Evolutionary conservation across 768 basidiomycete species (phyloP).

Genomic region (Kwoniella botswanensis): DNA sequence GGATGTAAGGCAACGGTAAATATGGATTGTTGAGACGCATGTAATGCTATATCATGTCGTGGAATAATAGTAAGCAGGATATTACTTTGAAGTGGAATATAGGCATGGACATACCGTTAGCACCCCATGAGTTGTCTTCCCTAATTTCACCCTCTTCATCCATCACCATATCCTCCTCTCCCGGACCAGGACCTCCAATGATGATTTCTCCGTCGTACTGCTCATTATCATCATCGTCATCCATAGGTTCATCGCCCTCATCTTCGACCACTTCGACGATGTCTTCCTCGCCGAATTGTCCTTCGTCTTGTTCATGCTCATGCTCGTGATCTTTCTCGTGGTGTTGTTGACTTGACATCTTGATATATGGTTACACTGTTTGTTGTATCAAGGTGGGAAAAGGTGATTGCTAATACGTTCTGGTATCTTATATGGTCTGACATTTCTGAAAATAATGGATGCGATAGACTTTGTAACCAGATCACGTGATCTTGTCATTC

Average conservation of each 20-base stretch:
- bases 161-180: slow-evolving; percentile 33
- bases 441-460: not conserved
- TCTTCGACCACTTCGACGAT: slow-evolving; percentile 49
- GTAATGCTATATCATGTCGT: slow-evolving; percentile 58
- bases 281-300: slow-evolving; percentile 36
- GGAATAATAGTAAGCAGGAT: not conserved
- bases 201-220: slow-evolving; percentile 49
- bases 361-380: not conserved
- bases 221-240: slow-evolving; percentile 41
- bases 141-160: slow-evolving; percentile 15
- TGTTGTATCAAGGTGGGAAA: not conserved
- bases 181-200: slow-evolving; percentile 42
- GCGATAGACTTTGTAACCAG: slow-evolving; percentile 13
- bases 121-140: slow-evolving; percentile 48
- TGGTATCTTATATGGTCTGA: too few species aligned
- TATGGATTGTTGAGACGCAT: slow-evolving; percentile 69
- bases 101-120: slow-evolving; percentile 25
- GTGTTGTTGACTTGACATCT: slow-evolving; percentile 5
- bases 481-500: slow-evolving; percentile 1
- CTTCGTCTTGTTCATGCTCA: slow-evolving; percentile 34
- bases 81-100: not conserved
- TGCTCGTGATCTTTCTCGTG: slow-evolving; percentile 30
- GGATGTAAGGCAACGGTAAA: slow-evolving; percentile 87
- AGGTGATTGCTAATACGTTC: not conserved
- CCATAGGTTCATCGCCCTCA: slow-evolving; percentile 40